These are phyloP conservation scores for Venustampulla echinocandica DNA, from an alignment of 495 filamentous ascomycete genomes.

Conservation along the genomic window DNA sequence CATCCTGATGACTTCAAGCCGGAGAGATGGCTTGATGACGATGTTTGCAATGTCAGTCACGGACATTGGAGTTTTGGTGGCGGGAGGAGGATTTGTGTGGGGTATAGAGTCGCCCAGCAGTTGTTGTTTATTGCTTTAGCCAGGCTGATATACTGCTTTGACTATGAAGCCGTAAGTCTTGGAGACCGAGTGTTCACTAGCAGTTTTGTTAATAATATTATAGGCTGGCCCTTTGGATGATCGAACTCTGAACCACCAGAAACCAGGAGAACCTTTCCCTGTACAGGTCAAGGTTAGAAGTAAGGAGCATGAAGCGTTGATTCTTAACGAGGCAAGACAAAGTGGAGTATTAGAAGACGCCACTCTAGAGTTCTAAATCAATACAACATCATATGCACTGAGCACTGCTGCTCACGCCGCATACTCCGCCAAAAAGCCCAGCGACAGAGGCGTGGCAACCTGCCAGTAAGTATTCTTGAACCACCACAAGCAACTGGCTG, in stretches of 20 bases:
- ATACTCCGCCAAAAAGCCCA: neutral
- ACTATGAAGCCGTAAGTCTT: constrained; percentile 14
- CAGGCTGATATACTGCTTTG: constrained; percentile 25
- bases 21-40: constrained; percentile 30
- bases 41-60: constrained; percentile 21
- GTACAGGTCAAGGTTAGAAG: constrained; percentile 23
- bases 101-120: constrained; percentile 26
- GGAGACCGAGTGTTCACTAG: constrained; percentile 1
- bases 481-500: constrained; percentile 33
- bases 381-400: neutral
- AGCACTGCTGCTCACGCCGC: neutral
- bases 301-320: constrained; percentile 21
- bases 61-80: constrained; percentile 32
- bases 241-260: constrained; percentile 21
- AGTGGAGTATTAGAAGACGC: neutral
- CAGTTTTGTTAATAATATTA: neutral
- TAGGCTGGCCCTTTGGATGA: constrained; percentile 20
- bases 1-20: constrained; percentile 26
- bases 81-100: constrained; percentile 33
- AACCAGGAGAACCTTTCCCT: constrained; percentile 23
- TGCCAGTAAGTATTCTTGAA: constrained; percentile 32
- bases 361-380: neutral
- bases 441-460: constrained; percentile 11
- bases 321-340: constrained; percentile 10
- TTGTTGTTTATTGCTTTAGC: constrained; percentile 27